Conservation (phyloP, 176 grass and related monocot species). For the Musa itinerans region DNA sequence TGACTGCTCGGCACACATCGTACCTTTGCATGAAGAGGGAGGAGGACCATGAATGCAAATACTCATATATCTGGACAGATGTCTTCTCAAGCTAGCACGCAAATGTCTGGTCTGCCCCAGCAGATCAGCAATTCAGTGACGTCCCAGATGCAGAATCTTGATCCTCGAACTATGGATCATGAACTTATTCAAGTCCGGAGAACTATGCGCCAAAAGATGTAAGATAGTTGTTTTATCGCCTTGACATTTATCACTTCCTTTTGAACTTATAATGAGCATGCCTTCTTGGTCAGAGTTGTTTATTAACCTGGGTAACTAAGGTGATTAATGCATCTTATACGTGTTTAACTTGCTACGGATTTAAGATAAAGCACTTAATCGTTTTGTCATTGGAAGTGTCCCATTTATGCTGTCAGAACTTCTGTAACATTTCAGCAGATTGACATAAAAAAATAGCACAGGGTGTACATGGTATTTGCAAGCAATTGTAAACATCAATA, state of each 20-base stretch:
- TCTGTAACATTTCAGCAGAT: too few relatives aligned
- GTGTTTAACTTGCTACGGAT: too few relatives aligned
- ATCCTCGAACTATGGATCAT: slow-evolving; percentile 4
- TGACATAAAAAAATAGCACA: too few relatives aligned
- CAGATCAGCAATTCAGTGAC: not conserved
- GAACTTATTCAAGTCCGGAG: not conserved
- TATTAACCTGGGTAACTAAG: not conserved
- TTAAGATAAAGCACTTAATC: too few relatives aligned
- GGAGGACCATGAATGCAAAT: not conserved
- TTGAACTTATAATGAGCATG: not conserved
- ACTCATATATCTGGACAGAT: slow-evolving; percentile 7
- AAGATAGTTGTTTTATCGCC: not conserved
- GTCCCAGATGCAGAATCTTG: slow-evolving; percentile 1
- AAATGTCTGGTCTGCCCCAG: slow-evolving; percentile 8
- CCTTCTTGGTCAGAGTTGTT: not conserved
- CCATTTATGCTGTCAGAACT: too few relatives aligned
- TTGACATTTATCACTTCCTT: not conserved
- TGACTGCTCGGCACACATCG: not conserved
- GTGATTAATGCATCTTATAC: too few relatives aligned
- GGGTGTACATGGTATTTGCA: too few relatives aligned
- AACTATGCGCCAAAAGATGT: not conserved
- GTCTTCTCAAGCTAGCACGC: not conserved
- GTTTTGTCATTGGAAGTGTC: too few relatives aligned
- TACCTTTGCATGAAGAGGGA: not conserved
- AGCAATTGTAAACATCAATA: too few relatives aligned